Conservation (phyloP, 2,329 filamentous ascomycete genomes). For the Didymellaceae sp. region DNA sequence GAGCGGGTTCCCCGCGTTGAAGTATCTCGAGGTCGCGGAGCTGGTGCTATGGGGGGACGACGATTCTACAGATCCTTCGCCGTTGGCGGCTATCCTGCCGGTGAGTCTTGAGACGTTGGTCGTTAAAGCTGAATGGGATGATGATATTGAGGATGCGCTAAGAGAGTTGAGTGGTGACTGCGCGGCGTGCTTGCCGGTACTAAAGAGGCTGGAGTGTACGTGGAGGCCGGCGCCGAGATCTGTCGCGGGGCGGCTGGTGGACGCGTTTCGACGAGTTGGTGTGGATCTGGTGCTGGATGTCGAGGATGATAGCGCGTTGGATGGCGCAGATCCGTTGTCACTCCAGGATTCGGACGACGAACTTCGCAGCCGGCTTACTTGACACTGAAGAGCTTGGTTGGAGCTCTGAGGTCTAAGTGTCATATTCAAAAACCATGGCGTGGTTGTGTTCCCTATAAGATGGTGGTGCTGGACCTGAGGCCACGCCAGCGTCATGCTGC, state of each 20-base stretch:
- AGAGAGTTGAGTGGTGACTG: conserved; percentile 13
- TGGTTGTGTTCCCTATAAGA: no score
- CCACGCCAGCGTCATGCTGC: no score
- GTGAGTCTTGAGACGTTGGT: conserved; percentile 19
- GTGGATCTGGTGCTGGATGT: conserved; percentile 1
- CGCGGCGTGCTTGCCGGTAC: not conserved
- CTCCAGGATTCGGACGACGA: not conserved
- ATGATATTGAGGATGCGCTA: conserved; percentile 20
- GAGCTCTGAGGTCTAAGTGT: no score
- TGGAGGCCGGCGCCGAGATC: conserved; percentile 4
- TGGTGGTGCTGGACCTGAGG: no score
- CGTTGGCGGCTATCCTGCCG: conserved; percentile 20
- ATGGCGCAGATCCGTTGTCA: not conserved
- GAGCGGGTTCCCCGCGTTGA: conserved; percentile 17
- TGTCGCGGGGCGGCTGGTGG: not conserved
- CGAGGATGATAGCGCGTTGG: not conserved
- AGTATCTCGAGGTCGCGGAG: conserved; percentile 21
- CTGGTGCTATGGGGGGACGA: conserved; percentile 26
- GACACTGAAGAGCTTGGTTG: no score
- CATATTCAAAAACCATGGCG: no score
- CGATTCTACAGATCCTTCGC: not conserved
- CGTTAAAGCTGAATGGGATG: conserved; percentile 27
- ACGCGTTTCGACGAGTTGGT: not conserved
- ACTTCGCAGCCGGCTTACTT: no score
- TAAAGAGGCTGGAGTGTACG: conserved; percentile 1